A percentile compares a stretch with the other conserved stretches of the same genome.
Conservation (phyloP, 345 rosid species). For the Leavenworthia alabamica region DNA sequence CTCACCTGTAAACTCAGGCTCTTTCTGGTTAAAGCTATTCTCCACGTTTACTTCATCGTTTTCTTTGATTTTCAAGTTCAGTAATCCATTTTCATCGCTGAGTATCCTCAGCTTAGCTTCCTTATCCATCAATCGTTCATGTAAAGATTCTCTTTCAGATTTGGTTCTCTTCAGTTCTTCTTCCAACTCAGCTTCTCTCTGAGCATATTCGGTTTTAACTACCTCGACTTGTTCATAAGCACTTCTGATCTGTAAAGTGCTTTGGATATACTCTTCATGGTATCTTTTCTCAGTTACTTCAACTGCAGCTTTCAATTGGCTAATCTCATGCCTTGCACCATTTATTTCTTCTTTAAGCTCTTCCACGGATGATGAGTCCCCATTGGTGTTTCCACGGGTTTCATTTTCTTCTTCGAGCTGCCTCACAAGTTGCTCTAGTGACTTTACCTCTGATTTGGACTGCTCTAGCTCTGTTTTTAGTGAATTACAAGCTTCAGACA, state of each 20-base stretch:
- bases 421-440: constrained; percentile 58
- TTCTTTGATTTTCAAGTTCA: constrained; percentile 41
- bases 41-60: constrained; percentile 15
- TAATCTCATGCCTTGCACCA: constrained; percentile 46
- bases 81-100: constrained; percentile 41
- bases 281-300: constrained; percentile 73
- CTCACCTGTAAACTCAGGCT: constrained; percentile 35
- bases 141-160: constrained; percentile 47
- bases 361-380: constrained; percentile 24
- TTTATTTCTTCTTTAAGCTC: constrained; percentile 55
- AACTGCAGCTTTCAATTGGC: constrained; percentile 57
- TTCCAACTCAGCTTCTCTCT: constrained; percentile 51
- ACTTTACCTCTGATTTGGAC: constrained; percentile 48
- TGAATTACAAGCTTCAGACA: constrained; percentile 53
- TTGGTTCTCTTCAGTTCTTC: constrained; percentile 45
- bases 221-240: constrained; percentile 73
- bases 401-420: constrained; percentile 47
- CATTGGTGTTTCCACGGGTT: constrained; percentile 25
- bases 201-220: constrained; percentile 43
- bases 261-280: constrained; percentile 81
- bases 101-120: constrained; percentile 52
- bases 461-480: constrained; percentile 57
- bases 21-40: constrained; percentile 32
- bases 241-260: constrained; percentile 76
- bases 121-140: constrained; percentile 46